A percentile compares a stretch with the other conserved stretches of the same genome.
phyloP scores from a whole-genome alignment of 345 rosid species.

The Hibiscus tridactylites region DNA sequence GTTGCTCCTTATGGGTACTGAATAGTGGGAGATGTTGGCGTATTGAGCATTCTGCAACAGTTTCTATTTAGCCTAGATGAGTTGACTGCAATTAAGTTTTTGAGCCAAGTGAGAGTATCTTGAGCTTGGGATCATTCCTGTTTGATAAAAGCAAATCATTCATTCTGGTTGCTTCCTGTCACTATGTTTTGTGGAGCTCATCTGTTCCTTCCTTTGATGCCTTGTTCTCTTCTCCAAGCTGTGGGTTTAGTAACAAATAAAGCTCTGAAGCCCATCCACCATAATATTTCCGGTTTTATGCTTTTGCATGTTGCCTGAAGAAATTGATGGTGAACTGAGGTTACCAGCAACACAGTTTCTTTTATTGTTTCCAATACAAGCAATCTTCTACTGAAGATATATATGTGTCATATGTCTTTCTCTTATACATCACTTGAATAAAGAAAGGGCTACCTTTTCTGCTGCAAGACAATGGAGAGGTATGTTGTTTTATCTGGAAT shows the following conservation, averaged over 20 bases:
- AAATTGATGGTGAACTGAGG: conserved; percentile 31
- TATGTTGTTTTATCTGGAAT: conserved; percentile 19
- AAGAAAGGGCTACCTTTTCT: conserved; percentile 34
- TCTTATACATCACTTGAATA: conserved; percentile 32
- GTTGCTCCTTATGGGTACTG: conserved; percentile 30
- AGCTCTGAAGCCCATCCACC: conserved; percentile 38
- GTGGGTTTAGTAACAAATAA: conserved; percentile 42
- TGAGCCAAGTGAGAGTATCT: conserved; percentile 29
- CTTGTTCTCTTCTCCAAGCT: conserved; percentile 27
- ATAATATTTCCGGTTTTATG: conserved; percentile 21
- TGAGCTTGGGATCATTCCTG: conserved; percentile 28
- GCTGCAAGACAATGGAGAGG: conserved; percentile 70
- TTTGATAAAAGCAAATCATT: conserved; percentile 25
- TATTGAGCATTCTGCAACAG: conserved; percentile 19
- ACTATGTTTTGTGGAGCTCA: conserved; percentile 33
- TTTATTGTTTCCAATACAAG: conserved; percentile 19
- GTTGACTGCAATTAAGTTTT: conserved; percentile 24
- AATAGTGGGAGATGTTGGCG: conserved; percentile 24
- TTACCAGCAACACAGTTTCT: conserved; percentile 21
- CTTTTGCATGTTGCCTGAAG: conserved; percentile 16
- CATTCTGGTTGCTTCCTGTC: conserved; percentile 25
- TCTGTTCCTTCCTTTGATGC: conserved; percentile 22
- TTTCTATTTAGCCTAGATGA: conserved; percentile 28
- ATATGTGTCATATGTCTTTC: conserved; percentile 27
- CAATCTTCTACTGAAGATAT: conserved; percentile 24